Conservation (phyloP, 2,329 filamentous ascomycete genomes). For the Pleurostoma richardsiae region DNA sequence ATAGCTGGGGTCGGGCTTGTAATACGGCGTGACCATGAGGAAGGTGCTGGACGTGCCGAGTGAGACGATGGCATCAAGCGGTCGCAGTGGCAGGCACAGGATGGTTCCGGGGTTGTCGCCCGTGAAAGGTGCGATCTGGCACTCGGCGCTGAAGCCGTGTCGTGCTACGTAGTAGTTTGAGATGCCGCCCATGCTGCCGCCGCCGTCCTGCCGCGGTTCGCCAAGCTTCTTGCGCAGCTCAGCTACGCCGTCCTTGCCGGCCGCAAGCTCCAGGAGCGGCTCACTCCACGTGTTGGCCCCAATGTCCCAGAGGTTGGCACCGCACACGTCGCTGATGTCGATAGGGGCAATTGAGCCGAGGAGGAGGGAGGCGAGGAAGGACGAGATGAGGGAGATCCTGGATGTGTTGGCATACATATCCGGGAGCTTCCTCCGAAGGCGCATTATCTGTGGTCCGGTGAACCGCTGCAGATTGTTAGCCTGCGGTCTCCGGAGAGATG, state of each 20-base stretch:
- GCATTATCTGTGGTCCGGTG: slow-evolving; percentile 93
- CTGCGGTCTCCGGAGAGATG: neutral
- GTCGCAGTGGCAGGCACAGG: slow-evolving; percentile 78
- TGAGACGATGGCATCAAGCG: slow-evolving; percentile 89
- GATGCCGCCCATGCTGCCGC: slow-evolving; percentile 69
- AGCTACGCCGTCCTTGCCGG: slow-evolving; percentile 56
- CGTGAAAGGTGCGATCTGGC: slow-evolving; percentile 79
- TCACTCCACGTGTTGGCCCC: slow-evolving; percentile 68
- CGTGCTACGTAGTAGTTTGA: slow-evolving; percentile 72
- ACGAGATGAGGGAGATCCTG: slow-evolving; percentile 90
- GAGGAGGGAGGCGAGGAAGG: slow-evolving; percentile 88
- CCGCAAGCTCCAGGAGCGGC: slow-evolving; percentile 68
- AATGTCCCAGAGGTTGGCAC: slow-evolving; percentile 97
- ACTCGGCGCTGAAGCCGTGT: slow-evolving; percentile 72
- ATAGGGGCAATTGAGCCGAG: slow-evolving; percentile 81
- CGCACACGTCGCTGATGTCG: slow-evolving; percentile 91
- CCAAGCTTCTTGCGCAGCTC: slow-evolving; percentile 73
- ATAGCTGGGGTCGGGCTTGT: slow-evolving; percentile 83
- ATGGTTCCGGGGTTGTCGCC: slow-evolving; percentile 97
- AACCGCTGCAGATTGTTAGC: slow-evolving; percentile 59
- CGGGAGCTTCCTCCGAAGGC: slow-evolving; percentile 75
- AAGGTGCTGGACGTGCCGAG: slow-evolving; percentile 95
- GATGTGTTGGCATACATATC: slow-evolving; percentile 75
- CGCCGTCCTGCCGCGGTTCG: slow-evolving; percentile 73
- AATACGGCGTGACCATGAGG: slow-evolving; percentile 91